A percentile compares a stretch with the other conserved stretches of the same genome.
Evolutionary conservation across 2,329 filamentous ascomycete genomes (phyloP).

Genomic region (Epichloe sp.): DNA sequence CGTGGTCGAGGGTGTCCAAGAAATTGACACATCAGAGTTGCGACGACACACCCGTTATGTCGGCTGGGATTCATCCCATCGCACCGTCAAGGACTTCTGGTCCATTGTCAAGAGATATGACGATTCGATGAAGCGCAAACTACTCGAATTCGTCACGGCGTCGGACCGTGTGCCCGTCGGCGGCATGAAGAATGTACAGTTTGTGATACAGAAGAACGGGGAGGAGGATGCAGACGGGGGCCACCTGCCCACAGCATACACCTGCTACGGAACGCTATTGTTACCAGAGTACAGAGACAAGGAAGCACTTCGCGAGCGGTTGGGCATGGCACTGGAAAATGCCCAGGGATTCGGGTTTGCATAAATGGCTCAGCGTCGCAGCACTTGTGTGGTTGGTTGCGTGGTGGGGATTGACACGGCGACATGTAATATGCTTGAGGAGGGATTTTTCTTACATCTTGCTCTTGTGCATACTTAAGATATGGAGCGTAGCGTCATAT

Average conservation of each 20-base stretch:
- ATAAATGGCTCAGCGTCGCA: slow-evolving; percentile 20
- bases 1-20: slow-evolving; percentile 69
- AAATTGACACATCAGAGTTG: slow-evolving; percentile 66
- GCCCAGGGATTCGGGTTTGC: slow-evolving; percentile 80
- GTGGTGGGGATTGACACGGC: not conserved
- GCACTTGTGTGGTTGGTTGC: not conserved
- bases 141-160: slow-evolving; percentile 92
- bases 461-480: not conserved
- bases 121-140: slow-evolving; percentile 54
- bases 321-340: slow-evolving; percentile 80
- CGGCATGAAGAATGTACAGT: slow-evolving; percentile 69
- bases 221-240: slow-evolving; percentile 40
- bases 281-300: slow-evolving; percentile 68
- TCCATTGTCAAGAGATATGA: slow-evolving; percentile 56
- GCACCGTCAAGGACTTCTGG: slow-evolving; percentile 73
- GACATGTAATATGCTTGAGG: not conserved
- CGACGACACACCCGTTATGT: slow-evolving; percentile 64
- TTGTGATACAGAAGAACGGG: slow-evolving; percentile 69
- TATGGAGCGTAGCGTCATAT: no score
- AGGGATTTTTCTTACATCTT: not conserved
- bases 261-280: slow-evolving; percentile 81
- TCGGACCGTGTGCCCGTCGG: slow-evolving; percentile 82
- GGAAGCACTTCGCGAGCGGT: slow-evolving; percentile 57
- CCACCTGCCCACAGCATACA: slow-evolving; percentile 73
- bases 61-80: slow-evolving; percentile 59